Percentiles rank a stretch among this genome's conserved stretches.
Evolutionary conservation across 768 basidiomycete species (phyloP).

Genomic region (Dioszegia hungarica): DNA sequence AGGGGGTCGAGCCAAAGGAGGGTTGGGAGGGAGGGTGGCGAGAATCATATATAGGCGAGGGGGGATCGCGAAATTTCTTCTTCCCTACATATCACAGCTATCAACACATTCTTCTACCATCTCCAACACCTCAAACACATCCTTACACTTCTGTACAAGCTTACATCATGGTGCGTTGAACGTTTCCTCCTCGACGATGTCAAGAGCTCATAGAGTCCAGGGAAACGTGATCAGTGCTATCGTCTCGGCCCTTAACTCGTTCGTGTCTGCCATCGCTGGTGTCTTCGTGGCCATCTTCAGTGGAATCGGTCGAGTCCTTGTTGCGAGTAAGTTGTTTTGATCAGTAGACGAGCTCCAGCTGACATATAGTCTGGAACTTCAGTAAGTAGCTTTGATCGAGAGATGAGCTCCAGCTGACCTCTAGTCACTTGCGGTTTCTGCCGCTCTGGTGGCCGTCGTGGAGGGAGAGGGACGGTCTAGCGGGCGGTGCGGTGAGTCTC

Average conservation of each 20-base stretch:
- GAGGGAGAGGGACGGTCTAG: conserved; percentile 37
- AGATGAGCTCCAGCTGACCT: neutral
- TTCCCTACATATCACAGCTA: too few relatives aligned
- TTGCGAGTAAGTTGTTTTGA: conserved; percentile 35
- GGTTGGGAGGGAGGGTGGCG: too few relatives aligned
- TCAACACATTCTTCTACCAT: too few relatives aligned
- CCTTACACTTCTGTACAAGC: too few relatives aligned
- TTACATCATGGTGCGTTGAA: too few relatives aligned
- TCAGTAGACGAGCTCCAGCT: neutral
- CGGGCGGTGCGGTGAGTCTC: conserved; percentile 20
- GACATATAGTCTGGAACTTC: neutral
- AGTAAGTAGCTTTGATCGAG: neutral
- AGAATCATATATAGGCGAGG: too few relatives aligned
- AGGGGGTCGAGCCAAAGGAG: too few relatives aligned
- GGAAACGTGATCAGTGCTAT: conserved; percentile 39
- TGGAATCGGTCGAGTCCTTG: conserved; percentile 33
- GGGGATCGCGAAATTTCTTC: too few relatives aligned
- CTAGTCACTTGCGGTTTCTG: conserved; percentile 33
- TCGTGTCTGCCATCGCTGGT: conserved; percentile 27
- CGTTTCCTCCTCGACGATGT: too few relatives aligned
- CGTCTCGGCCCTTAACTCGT: conserved; percentile 14
- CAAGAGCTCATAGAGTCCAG: too few relatives aligned
- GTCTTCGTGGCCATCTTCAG: conserved; percentile 37
- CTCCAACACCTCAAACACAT: too few relatives aligned
- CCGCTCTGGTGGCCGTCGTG: conserved; percentile 30